Conservation (phyloP, 495 filamentous ascomycete species). For the Amphirosellinia nigrospora region DNA sequence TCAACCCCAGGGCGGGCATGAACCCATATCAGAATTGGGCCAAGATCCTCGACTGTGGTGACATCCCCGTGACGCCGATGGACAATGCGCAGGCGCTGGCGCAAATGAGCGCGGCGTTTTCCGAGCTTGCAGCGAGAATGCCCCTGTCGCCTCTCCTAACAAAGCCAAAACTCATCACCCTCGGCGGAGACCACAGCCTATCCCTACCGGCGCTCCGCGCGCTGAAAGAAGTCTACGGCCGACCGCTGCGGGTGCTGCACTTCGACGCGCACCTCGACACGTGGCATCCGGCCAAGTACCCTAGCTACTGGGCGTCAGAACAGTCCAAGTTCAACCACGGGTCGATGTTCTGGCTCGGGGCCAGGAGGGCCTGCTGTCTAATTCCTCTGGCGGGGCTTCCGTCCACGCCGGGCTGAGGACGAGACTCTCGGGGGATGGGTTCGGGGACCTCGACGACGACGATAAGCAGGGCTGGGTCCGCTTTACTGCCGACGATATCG, state of each 20-base stretch:
- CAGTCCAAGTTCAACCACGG: slow-evolving; percentile 83
- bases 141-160: slow-evolving; percentile 34
- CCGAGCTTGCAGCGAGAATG: slow-evolving; percentile 48
- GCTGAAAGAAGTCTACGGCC: slow-evolving; percentile 70
- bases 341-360: slow-evolving; percentile 82
- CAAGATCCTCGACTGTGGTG: slow-evolving; percentile 78
- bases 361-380: slow-evolving; percentile 70
- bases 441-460: slow-evolving; percentile 71
- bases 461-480: slow-evolving; percentile 67
- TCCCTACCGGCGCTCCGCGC: slow-evolving; percentile 78
- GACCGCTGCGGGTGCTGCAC: slow-evolving; percentile 78
- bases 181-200: slow-evolving; percentile 84
- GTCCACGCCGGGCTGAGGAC: slow-evolving; percentile 83
- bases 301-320: slow-evolving; percentile 70
- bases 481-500: slow-evolving; percentile 72
- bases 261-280: slow-evolving; percentile 86
- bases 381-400: slow-evolving; percentile 50
- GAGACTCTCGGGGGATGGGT: slow-evolving; percentile 67
- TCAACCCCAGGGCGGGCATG: slow-evolving; percentile 76
- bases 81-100: slow-evolving; percentile 76
- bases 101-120: slow-evolving; percentile 80
- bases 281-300: slow-evolving; percentile 82
- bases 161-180: slow-evolving; percentile 72
- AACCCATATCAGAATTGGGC: slow-evolving; percentile 81
- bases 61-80: slow-evolving; percentile 80